Base-by-base conservation (phyloP, 2,329 filamentous ascomycete genomes). In the Gnomoniopsis sp. region DNA sequence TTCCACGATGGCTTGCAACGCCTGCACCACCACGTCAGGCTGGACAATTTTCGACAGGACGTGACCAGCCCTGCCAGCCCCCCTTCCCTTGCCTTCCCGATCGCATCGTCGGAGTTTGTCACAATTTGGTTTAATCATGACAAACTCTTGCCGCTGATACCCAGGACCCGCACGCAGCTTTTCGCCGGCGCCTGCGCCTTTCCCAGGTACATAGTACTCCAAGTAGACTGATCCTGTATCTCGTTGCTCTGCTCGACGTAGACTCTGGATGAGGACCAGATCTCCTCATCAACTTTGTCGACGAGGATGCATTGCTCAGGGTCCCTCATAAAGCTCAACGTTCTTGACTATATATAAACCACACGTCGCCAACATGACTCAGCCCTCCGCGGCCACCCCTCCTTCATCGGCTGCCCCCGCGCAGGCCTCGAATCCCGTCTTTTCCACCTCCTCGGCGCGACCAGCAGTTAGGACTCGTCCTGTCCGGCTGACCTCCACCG, bases 401-500 rank as follows among this genome's bases (percentile, higher is more conserved):
- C 41, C 52, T 10, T 44, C 57, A 15, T 21, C 51, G 8, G n/a
- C 46, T 30, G 34, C 49, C 19, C 12, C 41, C 33, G 17, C 51
- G 23, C 14, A 19, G 30, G 15, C 14, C 38, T 36, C 21, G 8
- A 19, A 36, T 23, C 3, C 47, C 23, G 8, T 48, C 22, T 38
- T 52, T 30, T 41, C 57, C 33, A 36, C 48, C 3, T 21, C 49
- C 17, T 49, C 49, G 17, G 44, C 59, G 14, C 59, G 59, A 6
- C 59, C 59, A 30, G 41, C 43, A 33, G 51, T 53, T 11, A 30
- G 22, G 41, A 36, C 50, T 12, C 59, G 59, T n/a, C 59, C 59
- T 23, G 49, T 49, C 8, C 58, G 58, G 26, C 61, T 65, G 1
- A 66, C 61, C 55, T 77, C 78, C 2, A 72, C 76, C 0, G 78